These are phyloP conservation scores for Phialocephala subalpina DNA, from an alignment of 2,329 filamentous ascomycete genomes.

Conservation along the genomic window DNA sequence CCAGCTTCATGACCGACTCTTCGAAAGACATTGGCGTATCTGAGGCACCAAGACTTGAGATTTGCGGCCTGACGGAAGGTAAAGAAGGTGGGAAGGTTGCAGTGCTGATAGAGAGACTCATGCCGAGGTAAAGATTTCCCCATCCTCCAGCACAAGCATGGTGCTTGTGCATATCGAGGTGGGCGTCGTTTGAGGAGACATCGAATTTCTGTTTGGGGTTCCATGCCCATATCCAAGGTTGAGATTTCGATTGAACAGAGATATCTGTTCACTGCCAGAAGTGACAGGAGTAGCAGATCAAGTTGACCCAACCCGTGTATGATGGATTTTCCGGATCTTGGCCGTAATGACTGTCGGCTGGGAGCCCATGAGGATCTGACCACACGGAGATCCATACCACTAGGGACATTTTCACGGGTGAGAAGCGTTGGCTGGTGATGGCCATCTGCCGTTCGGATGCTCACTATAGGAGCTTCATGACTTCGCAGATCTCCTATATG, in stretches of 20 bases:
- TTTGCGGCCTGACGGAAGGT: neutral
- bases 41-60: neutral
- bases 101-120: conserved; percentile 1
- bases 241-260: neutral
- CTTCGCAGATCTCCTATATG: neutral
- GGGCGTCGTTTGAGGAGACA: conserved; percentile 7
- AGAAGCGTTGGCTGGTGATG: neutral
- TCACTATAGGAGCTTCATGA: neutral
- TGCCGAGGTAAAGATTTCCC: neutral
- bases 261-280: neutral
- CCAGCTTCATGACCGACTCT: neutral
- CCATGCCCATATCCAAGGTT: conserved; percentile 9
- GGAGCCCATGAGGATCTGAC: conserved; percentile 1
- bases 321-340: neutral
- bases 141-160: conserved; percentile 1
- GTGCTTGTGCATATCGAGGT: neutral
- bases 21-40: neutral
- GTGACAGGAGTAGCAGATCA: conserved; percentile 5
- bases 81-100: neutral
- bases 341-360: neutral
- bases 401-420: neutral
- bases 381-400: conserved; percentile 1
- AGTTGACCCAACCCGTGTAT: neutral
- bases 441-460: neutral
- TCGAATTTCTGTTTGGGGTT: neutral